Evolutionary conservation across 2,329 filamentous ascomycete genomes (phyloP).

Genomic region (Pseudopyricularia cyperi): DNA sequence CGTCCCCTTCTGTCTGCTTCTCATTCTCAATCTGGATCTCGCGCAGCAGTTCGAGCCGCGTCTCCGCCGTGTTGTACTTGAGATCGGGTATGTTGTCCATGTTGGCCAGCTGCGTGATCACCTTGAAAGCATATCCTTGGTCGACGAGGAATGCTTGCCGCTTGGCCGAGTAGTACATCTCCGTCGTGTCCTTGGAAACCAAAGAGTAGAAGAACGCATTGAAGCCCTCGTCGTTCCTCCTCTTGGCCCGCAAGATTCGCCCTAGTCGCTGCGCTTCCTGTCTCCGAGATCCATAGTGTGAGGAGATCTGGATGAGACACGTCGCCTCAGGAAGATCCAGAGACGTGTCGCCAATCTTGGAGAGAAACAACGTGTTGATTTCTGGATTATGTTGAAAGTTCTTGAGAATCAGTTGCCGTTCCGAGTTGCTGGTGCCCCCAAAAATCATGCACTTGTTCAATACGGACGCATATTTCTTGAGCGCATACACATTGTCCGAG

Average conservation of each 20-base stretch:
- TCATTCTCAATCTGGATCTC: constrained; percentile 78
- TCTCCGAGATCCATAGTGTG: constrained; percentile 88
- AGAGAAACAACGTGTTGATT: constrained; percentile 86
- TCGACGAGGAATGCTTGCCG: constrained; percentile 93
- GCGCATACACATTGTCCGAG: constrained; percentile 87
- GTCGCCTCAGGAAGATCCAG: constrained; percentile 94
- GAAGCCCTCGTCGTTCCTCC: constrained; percentile 92
- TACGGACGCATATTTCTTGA: constrained; percentile 72
- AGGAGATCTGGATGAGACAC: constrained; percentile 90
- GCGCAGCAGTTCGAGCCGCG: constrained; percentile 73
- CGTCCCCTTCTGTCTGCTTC: constrained; percentile 81
- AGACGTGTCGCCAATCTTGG: constrained; percentile 93
- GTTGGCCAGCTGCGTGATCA: constrained; percentile 87
- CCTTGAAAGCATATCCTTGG: constrained; percentile 96
- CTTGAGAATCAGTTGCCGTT: constrained; percentile 74
- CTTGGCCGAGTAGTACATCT: constrained; percentile 96
- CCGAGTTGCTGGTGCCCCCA: constrained; percentile 73
- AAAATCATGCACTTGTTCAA: constrained; percentile 82
- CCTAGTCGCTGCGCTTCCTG: constrained; percentile 90
- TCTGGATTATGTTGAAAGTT: constrained; percentile 88
- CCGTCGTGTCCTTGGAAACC: constrained; percentile 90
- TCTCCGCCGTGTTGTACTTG: constrained; percentile 63
- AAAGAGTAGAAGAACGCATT: constrained; percentile 98
- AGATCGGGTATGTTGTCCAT: constrained; percentile 73
- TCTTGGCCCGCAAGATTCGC: constrained; percentile 84